phyloP scores from a whole-genome alignment of 2,329 filamentous ascomycete species.

The Achaetomium macrosporum region DNA sequence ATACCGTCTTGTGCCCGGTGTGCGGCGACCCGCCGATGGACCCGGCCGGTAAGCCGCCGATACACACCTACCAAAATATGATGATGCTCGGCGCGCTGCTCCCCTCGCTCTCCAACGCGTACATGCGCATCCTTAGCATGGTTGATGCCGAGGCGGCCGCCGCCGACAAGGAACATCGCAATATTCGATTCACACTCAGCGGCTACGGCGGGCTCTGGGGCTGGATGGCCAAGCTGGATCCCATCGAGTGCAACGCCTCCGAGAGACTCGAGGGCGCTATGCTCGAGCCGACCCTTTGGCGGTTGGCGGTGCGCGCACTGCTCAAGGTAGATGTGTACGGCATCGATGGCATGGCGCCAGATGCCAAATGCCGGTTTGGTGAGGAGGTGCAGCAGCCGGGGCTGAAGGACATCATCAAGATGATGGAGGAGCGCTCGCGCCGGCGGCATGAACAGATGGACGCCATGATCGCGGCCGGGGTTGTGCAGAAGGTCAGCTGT shows the following conservation, averaged over 20 bases:
- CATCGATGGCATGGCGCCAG: conserved; percentile 26
- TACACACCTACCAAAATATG: conserved; percentile 50
- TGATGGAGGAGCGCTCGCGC: conserved; percentile 47
- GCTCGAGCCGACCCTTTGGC: conserved; percentile 50
- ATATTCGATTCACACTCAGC: conserved; percentile 40
- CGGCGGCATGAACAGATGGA: conserved; percentile 47
- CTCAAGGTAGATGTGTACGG: conserved; percentile 55
- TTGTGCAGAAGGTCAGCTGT: conserved; percentile 18
- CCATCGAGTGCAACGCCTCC: conserved; percentile 25
- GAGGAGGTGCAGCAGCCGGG: conserved; percentile 38
- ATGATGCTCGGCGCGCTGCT: conserved; percentile 55
- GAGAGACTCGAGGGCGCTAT: conserved; percentile 36
- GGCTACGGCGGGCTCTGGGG: conserved; percentile 48
- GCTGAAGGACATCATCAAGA: conserved; percentile 47
- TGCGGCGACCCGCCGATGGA: conserved; percentile 39
- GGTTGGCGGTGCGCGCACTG: conserved; percentile 47
- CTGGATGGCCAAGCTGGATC: conserved; percentile 23
- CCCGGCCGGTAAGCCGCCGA: conserved; percentile 23
- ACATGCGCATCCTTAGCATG: conserved; percentile 48
- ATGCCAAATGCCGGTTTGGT: not conserved
- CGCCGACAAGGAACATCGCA: conserved; percentile 38
- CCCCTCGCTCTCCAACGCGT: conserved; percentile 52
- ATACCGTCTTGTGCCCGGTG: conserved; percentile 44
- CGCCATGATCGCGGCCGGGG: conserved; percentile 36
- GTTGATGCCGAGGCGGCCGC: conserved; percentile 46